Evolutionary conservation across 2,329 filamentous ascomycete species (phyloP).

Genomic region (Plectosphaerella plurivora): DNA sequence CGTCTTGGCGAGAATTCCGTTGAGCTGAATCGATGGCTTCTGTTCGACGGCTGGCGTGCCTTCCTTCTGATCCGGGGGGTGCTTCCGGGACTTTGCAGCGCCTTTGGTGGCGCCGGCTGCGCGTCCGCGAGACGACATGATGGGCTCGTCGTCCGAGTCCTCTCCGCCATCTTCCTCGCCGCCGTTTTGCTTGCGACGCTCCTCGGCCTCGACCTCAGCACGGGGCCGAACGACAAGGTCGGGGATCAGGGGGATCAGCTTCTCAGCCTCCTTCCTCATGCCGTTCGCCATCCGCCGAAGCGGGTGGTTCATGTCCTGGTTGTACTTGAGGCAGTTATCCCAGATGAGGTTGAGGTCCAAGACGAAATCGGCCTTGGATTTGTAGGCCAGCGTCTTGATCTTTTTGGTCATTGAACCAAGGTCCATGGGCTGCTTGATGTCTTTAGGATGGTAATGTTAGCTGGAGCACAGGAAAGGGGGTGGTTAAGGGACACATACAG

Average conservation of each 20-base stretch:
- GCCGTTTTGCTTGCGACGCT: constrained; percentile 80
- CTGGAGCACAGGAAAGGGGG: constrained; percentile 2
- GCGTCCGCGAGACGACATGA: constrained; percentile 93
- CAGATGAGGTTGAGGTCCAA: constrained; percentile 92
- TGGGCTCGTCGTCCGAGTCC: constrained; percentile 94
- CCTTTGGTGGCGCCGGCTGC: constrained; percentile 75
- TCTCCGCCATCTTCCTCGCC: constrained; percentile 78
- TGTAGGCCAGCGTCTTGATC: constrained; percentile 73
- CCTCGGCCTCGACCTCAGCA: constrained; percentile 88
- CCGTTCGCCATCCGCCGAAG: constrained; percentile 89
- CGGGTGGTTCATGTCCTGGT: constrained; percentile 82
- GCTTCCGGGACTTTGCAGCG: constrained; percentile 72
- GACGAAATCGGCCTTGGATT: constrained; percentile 92
- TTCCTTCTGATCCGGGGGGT: constrained; percentile 69
- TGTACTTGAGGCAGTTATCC: constrained; percentile 95
- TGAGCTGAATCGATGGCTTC: constrained; percentile 67
- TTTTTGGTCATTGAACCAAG: constrained; percentile 98
- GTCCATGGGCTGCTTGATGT: constrained; percentile 97
- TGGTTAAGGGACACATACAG: constrained; percentile 50
- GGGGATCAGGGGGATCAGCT: constrained; percentile 89
- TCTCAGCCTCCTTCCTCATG: constrained; percentile 97
- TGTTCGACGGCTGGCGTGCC: constrained; percentile 72
- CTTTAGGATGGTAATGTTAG: constrained; percentile 38
- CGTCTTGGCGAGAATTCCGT: constrained; percentile 56
- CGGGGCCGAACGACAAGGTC: constrained; percentile 87